Base-by-base conservation (phyloP, 805 yeast genomes). In the Sugiyamaella boreocaroliniensis region DNA sequence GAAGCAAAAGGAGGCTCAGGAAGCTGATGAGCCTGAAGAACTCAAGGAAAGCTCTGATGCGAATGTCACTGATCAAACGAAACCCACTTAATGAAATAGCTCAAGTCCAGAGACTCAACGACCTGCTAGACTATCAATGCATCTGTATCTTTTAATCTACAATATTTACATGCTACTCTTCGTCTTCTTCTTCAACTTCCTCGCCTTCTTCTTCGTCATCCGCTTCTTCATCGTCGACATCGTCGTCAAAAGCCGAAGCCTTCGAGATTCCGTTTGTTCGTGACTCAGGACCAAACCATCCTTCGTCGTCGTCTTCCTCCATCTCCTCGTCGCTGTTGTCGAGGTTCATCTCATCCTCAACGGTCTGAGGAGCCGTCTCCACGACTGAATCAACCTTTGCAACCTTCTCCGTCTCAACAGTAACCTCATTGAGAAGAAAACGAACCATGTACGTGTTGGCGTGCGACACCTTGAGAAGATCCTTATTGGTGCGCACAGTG, bases 401-500 rank as follows among this genome's bases (percentile, higher is more conserved):
- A 16, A 43, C 42, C 34, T 44, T 29, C 16, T 48, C 45, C 40
- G 41, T 37, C 34, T 20, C 40, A 7, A 18, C 45, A n/a, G 34
- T 42, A 42, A 29, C 54, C 58, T 32, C 37, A 32, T 32, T 32
- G n/a, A 55, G 52, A 29, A 62, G 47, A 41, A 43, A 63, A 43
- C 54, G 53, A 3, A 60, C 49, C 11, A 55, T 54, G 49, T 59
- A 64, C 46, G 60, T 57, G 52, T 61, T 66, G 51, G 60, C 58
- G 37, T 57, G 59, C 45, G 60, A 68, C 51, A 63, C 58, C 46
- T 60, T 48, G 50, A 47, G 61, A 57, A 87, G 76, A 51, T 86
- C 92, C 66, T 87, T 87, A 12, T 86, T 90, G 12, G 82, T 71
- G 61, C 88, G 77, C 47, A 80, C 82, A 56, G 89, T 72, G 62